Evolutionary conservation across 2,329 filamentous ascomycete genomes (phyloP).

Genomic region (Blastomyces emzantsi): DNA sequence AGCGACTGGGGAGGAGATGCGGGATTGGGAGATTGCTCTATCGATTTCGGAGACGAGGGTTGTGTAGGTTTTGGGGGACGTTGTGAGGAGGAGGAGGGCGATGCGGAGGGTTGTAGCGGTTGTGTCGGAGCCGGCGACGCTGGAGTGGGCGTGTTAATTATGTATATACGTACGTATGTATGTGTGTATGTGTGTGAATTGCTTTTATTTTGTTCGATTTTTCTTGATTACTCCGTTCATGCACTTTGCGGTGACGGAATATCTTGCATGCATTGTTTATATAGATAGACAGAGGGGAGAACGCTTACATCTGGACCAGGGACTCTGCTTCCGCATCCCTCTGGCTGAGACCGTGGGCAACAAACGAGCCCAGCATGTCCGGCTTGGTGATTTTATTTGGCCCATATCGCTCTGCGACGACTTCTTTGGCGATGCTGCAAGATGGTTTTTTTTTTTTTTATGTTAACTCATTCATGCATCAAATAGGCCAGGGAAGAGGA

Average conservation of each 20-base stretch:
- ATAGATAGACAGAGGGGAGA: background rate
- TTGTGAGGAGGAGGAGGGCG: constrained; percentile 14
- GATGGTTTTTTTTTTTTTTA: background rate
- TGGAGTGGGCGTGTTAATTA: constrained; percentile 7
- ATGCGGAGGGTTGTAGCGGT: constrained; percentile 17
- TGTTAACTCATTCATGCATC: background rate
- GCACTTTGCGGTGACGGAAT: background rate
- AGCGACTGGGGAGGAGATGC: constrained; percentile 11
- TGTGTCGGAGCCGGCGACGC: constrained; percentile 19
- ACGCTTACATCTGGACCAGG: constrained; percentile 9
- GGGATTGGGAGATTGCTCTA: constrained; percentile 5
- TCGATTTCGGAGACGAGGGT: constrained; percentile 20
- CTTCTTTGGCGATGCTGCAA: constrained; percentile 14
- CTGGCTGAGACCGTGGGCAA: constrained; percentile 22
- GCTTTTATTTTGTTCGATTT: no score
- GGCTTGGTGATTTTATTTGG: constrained; percentile 13
- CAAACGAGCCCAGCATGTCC: constrained; percentile 26
- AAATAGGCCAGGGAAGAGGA: constrained; percentile 9
- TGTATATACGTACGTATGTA: background rate
- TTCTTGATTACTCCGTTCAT: no score
- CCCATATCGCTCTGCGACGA: constrained; percentile 20
- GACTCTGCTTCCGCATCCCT: constrained; percentile 9
- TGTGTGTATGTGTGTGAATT: background rate
- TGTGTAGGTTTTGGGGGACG: constrained; percentile 14
- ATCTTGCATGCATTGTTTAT: background rate